Evolutionary conservation across 495 filamentous ascomycete species (phyloP).

Genomic region (Tuber magnatum): DNA sequence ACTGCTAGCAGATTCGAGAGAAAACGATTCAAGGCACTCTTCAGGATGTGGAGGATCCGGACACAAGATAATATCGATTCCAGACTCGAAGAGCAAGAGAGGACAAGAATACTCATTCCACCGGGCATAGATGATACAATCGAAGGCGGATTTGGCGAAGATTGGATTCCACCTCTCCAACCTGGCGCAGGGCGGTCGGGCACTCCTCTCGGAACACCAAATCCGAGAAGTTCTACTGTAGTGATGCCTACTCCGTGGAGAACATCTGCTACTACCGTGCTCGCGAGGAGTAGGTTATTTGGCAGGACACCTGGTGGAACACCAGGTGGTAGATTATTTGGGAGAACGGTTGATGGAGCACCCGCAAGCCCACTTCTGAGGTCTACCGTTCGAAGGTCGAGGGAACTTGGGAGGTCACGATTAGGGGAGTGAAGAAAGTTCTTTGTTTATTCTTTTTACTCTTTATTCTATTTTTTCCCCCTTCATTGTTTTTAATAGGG

Average conservation of each 20-base stretch:
- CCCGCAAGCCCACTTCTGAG: not conserved
- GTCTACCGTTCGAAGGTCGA: not conserved
- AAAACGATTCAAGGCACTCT: constrained; percentile 20
- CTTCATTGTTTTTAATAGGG: not conserved
- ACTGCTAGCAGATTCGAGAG: constrained; percentile 17
- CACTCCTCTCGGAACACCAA: constrained; percentile 14
- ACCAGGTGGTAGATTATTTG: not conserved
- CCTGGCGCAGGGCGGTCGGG: not conserved
- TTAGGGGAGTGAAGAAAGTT: not conserved
- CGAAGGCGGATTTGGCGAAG: constrained; percentile 18
- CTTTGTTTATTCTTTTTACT: constrained; percentile 1
- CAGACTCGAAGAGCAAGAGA: constrained; percentile 13
- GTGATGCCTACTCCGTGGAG: constrained; percentile 19
- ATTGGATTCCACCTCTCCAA: constrained; percentile 20
- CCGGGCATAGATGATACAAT: constrained; percentile 25
- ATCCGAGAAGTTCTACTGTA: constrained; percentile 5
- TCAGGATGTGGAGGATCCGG: constrained; percentile 25
- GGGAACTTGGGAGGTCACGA: not conserved
- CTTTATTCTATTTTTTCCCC: not conserved
- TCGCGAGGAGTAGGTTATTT: constrained; percentile 17
- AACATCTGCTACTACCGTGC: constrained; percentile 1
- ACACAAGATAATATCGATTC: constrained; percentile 5
- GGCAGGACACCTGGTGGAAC: constrained; percentile 15
- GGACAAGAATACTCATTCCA: constrained; percentile 8
- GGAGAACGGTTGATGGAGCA: not conserved